Evolutionary conservation across 163 green algal genomes (phyloP).

Genomic region (Scenedesmus sp.): DNA sequence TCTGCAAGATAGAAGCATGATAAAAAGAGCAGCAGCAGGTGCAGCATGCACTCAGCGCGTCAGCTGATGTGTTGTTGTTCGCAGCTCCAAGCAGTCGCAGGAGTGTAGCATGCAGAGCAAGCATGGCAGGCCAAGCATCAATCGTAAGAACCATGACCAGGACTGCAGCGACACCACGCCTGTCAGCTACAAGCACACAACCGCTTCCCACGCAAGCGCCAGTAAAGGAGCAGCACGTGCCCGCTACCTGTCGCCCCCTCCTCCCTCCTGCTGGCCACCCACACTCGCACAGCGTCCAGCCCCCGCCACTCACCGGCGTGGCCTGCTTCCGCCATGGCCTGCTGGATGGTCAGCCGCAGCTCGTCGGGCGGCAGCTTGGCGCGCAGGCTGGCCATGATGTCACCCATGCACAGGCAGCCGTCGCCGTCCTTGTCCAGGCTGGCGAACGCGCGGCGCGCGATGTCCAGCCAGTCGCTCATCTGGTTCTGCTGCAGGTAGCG

Average conservation of each 20-base stretch:
- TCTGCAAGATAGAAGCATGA: background rate
- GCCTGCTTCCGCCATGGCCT: constrained; percentile 62
- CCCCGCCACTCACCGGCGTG: background rate
- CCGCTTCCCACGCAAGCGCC: too few relatives aligned
- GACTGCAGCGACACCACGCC: too few relatives aligned
- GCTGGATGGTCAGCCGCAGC: constrained; percentile 43
- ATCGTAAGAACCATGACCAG: too few relatives aligned
- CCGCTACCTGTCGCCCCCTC: background rate
- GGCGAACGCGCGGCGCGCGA: constrained; percentile 62
- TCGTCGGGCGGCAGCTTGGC: constrained; percentile 61
- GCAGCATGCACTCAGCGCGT: background rate
- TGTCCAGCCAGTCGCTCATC: constrained; percentile 61
- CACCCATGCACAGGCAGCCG: constrained; percentile 52
- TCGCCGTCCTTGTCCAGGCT: constrained; percentile 63
- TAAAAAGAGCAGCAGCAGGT: background rate
- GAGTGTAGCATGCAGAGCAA: background rate
- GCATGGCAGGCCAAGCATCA: too few relatives aligned
- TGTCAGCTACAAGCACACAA: too few relatives aligned
- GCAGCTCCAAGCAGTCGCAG: background rate
- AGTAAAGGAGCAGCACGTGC: too few relatives aligned
- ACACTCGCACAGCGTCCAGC: background rate
- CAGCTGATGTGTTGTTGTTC: background rate
- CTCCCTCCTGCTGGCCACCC: too few relatives aligned
- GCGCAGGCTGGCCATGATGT: constrained; percentile 61
- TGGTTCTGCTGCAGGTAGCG: constrained; percentile 66